These are phyloP conservation scores for Sanguinoderma infundibulare DNA, from an alignment of 1,284 basidiomycete species.

Conservation along the genomic window DNA sequence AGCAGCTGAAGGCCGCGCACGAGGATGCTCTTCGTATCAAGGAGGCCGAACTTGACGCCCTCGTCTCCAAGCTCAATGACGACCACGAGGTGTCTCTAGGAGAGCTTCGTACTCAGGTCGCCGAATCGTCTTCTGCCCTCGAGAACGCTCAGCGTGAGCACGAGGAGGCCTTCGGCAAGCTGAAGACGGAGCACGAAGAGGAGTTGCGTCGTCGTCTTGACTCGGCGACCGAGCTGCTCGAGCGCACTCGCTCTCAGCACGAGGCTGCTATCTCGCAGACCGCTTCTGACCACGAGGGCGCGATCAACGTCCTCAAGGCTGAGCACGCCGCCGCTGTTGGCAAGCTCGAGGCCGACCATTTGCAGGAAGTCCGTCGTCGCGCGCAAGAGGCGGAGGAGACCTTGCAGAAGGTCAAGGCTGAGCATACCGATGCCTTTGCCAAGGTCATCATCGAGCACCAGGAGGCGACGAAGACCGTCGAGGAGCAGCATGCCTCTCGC, in stretches of 20 bases:
- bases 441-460: conserved; percentile 60
- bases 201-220: conserved; percentile 36
- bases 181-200: conserved; percentile 42
- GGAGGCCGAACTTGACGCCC: conserved; percentile 52
- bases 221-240: conserved; percentile 39
- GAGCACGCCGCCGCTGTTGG: conserved; percentile 56
- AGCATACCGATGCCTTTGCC: conserved; percentile 55
- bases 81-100: conserved; percentile 42
- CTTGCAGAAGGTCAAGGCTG: conserved; percentile 44
- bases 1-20: conserved; percentile 54
- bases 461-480: conserved; percentile 59
- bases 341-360: conserved; percentile 56
- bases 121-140: conserved; percentile 33
- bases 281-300: conserved; percentile 56
- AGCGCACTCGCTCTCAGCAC: conserved; percentile 50
- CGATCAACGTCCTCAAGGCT: conserved; percentile 64
- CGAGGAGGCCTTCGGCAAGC: conserved; percentile 38
- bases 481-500: conserved; percentile 55
- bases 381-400: conserved; percentile 32
- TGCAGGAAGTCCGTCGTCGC: conserved; percentile 37
- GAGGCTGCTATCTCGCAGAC: conserved; percentile 51
- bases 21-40: conserved; percentile 56
- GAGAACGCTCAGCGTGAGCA: conserved; percentile 39
- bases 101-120: conserved; percentile 35
- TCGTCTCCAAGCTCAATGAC: conserved; percentile 48